These are phyloP conservation scores for Botrytis fabae DNA, from an alignment of 2,329 filamentous ascomycete species.

Conservation along the genomic window DNA sequence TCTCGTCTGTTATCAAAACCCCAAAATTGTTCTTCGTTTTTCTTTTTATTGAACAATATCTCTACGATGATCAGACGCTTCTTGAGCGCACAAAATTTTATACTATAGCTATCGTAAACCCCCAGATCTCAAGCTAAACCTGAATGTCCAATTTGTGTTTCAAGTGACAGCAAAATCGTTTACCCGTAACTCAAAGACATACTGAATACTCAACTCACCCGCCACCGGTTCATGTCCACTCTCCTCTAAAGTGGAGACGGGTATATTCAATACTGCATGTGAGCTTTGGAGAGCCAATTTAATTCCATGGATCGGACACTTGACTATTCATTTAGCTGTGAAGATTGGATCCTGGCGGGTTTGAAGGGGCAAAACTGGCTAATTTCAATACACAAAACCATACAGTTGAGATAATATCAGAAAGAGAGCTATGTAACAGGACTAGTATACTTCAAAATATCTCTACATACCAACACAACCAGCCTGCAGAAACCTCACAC, in stretches of 20 bases:
- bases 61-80: neutral
- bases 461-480: neutral
- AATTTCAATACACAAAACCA: neutral
- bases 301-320: neutral
- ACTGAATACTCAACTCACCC: neutral
- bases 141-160: neutral
- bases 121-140: neutral
- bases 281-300: neutral
- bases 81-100: neutral
- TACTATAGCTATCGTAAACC: neutral
- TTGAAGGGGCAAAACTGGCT: neutral
- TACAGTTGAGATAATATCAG: neutral
- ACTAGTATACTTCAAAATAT: neutral
- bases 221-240: rapidly evolving
- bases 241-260: neutral
- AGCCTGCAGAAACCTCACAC: too few relatives aligned
- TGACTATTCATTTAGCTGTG: neutral
- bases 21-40: neutral
- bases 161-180: neutral
- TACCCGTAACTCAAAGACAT: neutral
- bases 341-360: neutral
- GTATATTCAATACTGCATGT: neutral
- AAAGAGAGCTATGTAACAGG: neutral
- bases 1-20: neutral
- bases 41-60: neutral